A percentile compares a stretch with the other conserved stretches of the same genome.
Evolutionary conservation across 768 basidiomycete species (phyloP).

Genomic region (Clavaria fumosa): DNA sequence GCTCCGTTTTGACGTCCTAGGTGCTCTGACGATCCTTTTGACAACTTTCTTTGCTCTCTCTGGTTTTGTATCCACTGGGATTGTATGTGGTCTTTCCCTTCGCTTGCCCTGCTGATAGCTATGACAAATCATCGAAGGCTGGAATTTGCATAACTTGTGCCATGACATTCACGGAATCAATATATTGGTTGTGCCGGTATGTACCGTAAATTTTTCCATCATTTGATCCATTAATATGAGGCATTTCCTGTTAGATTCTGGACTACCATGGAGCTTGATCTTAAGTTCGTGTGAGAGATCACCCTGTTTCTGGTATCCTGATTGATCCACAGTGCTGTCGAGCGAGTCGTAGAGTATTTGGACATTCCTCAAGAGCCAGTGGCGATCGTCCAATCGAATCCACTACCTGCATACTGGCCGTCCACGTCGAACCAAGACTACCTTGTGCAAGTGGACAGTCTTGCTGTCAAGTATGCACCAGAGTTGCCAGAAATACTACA

Average conservation of each 20-base stretch:
- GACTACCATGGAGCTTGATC: constrained; percentile 52
- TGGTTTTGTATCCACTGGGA: constrained; percentile 39
- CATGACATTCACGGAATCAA: constrained; percentile 33
- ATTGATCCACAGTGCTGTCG: constrained; percentile 47
- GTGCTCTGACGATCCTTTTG: constrained; percentile 54
- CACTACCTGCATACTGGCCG: constrained; percentile 89
- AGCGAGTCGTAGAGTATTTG: constrained; percentile 85
- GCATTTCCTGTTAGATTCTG: constrained; percentile 16
- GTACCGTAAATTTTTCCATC: no score
- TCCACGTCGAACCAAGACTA: constrained; percentile 44
- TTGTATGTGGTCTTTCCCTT: constrained; percentile 33
- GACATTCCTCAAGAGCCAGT: constrained; percentile 81
- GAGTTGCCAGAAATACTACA: constrained; percentile 73
- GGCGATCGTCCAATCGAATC: constrained; percentile 50
- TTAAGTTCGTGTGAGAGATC: constrained; percentile 32
- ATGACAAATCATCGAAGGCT: no score
- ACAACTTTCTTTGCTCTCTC: constrained; percentile 68
- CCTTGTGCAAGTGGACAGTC: constrained; percentile 55
- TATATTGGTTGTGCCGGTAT: constrained; percentile 39
- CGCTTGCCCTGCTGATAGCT: background rate
- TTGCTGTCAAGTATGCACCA: constrained; percentile 70
- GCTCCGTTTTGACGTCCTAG: constrained; percentile 67
- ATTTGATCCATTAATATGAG: constrained; percentile 1
- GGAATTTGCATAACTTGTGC: constrained; percentile 15
- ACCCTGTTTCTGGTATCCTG: constrained; percentile 8